A percentile compares a stretch with the other conserved stretches of the same genome.
Evolutionary conservation across 805 yeast genomes (phyloP).

Genomic region (Nakazawaea wickerhamii): DNA sequence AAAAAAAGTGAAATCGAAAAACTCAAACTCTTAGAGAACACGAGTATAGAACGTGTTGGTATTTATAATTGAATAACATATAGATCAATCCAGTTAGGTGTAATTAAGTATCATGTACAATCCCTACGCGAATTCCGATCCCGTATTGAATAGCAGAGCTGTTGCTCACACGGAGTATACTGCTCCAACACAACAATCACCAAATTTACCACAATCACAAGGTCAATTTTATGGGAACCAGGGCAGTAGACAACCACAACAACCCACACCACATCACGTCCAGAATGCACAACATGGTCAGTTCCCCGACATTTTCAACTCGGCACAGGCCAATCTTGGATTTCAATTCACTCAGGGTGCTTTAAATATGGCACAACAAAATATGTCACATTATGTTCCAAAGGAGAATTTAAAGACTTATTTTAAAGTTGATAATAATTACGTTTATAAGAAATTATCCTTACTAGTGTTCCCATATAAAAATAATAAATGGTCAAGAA

Average conservation of each 20-base stretch:
- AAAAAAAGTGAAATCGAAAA: too few relatives aligned
- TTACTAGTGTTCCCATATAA: slow-evolving; percentile 82
- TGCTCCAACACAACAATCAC: not conserved
- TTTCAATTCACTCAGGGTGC: slow-evolving; percentile 86
- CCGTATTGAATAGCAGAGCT: slow-evolving; percentile 7
- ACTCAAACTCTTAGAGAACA: too few relatives aligned
- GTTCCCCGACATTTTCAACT: slow-evolving; percentile 47
- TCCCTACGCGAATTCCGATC: slow-evolving; percentile 12
- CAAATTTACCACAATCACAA: slow-evolving; percentile 8
- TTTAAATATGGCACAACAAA: slow-evolving; percentile 72
- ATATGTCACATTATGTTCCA: slow-evolving; percentile 48
- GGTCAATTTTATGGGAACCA: slow-evolving; percentile 5
- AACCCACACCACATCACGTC: slow-evolving; percentile 17
- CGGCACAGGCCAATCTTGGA: slow-evolving; percentile 80
- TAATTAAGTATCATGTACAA: too few relatives aligned
- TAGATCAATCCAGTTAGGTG: too few relatives aligned
- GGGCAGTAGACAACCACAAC: slow-evolving; percentile 15
- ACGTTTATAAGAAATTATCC: slow-evolving; percentile 68
- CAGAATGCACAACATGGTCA: slow-evolving; percentile 17
- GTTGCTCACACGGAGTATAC: not conserved
- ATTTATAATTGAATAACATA: too few relatives aligned
- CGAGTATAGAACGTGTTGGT: too few relatives aligned
- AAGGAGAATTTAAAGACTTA: slow-evolving; percentile 68
- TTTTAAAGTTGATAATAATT: slow-evolving; percentile 86
- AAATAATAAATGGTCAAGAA: slow-evolving; percentile 78